Conservation (phyloP, 1,284 basidiomycete genomes). For the Marasmius tenuissimus region DNA sequence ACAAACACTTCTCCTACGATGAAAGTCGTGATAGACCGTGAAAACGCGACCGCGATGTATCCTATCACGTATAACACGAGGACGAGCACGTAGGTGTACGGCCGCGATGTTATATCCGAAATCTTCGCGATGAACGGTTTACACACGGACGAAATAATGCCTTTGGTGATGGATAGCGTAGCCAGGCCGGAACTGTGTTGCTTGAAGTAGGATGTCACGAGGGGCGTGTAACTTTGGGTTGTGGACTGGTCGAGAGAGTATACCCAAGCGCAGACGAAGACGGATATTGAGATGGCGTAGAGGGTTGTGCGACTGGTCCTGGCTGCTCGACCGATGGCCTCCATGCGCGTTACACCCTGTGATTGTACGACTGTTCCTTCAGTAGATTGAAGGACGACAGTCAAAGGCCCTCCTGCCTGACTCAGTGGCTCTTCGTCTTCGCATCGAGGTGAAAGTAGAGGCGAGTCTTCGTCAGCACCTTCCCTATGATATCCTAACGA, state of each 20-base stretch:
- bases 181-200: conserved; percentile 10
- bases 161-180: conserved; percentile 17
- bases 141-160: conserved; percentile 22
- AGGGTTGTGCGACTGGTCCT: conserved; percentile 6
- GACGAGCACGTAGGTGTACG: conserved; percentile 15
- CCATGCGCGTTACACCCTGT: conserved; percentile 15
- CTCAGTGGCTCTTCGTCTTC: too few relatives aligned
- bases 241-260: conserved; percentile 16
- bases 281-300: conserved; percentile 9
- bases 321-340: conserved; percentile 12
- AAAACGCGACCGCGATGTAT: conserved; percentile 21
- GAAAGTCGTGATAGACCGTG: conserved; percentile 18
- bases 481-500: too few relatives aligned
- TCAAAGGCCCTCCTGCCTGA: too few relatives aligned
- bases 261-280: conserved; percentile 18
- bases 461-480: too few relatives aligned
- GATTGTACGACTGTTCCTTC: conserved; percentile 3
- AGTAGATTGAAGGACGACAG: too few relatives aligned
- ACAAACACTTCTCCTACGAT: conserved; percentile 22
- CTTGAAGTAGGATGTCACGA: conserved; percentile 16
- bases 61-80: conserved; percentile 23
- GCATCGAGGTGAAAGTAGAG: too few relatives aligned
- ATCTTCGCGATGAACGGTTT: conserved; percentile 26
- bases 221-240: conserved; percentile 11
- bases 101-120: conserved; percentile 20